These are phyloP conservation scores for Crotalaria pallida DNA, from an alignment of 306 rosid species.

Conservation along the genomic window DNA sequence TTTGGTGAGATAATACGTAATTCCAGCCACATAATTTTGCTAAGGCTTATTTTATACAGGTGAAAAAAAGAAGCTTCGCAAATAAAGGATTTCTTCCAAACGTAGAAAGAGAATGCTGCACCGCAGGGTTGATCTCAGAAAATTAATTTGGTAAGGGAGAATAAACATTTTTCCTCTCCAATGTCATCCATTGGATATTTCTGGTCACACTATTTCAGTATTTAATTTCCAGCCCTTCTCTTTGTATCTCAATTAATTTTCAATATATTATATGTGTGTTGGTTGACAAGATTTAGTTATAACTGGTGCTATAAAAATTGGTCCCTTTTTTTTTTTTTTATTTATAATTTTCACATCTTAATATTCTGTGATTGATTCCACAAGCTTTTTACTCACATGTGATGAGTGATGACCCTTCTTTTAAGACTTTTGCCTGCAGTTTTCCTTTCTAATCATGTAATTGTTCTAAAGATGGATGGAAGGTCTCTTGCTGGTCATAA, in stretches of 20 bases:
- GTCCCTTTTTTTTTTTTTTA: too few species aligned
- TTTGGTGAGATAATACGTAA: not conserved
- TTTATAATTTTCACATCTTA: not conserved
- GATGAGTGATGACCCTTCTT: too few species aligned
- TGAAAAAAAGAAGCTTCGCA: slow-evolving; percentile 71
- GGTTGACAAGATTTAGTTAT: not conserved
- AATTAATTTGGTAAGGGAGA: slow-evolving; percentile 56
- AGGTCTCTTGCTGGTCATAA: too few species aligned
- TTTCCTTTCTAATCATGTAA: too few species aligned
- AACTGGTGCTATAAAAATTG: not conserved
- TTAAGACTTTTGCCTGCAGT: too few species aligned
- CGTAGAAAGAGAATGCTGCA: slow-evolving; percentile 69
- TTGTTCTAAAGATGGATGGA: too few species aligned
- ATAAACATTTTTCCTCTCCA: not conserved
- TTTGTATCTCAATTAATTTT: not conserved
- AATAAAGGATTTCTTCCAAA: slow-evolving; percentile 59
- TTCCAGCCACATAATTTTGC: not conserved
- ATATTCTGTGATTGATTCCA: not conserved
- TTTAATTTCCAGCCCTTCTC: not conserved
- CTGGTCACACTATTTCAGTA: not conserved
- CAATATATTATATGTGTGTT: not conserved
- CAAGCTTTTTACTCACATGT: not conserved
- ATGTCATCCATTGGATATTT: not conserved
- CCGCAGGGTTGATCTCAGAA: slow-evolving; percentile 72
- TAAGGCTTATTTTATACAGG: slow-evolving; percentile 40